Evolutionary conservation across 1,284 basidiomycete genomes (phyloP).

Genomic region (Ustilago nuda): DNA sequence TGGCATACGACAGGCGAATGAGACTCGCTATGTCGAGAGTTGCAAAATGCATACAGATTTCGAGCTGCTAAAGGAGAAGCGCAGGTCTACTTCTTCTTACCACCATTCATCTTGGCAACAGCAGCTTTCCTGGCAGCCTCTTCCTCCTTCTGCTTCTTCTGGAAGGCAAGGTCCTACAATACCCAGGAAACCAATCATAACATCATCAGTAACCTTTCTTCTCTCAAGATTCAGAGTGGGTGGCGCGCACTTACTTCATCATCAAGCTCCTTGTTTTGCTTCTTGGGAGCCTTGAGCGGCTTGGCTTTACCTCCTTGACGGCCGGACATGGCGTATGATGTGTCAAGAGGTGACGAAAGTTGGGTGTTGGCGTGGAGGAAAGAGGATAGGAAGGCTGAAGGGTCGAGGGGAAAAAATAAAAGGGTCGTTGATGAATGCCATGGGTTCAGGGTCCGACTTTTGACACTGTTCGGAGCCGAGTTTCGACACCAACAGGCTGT

Average conservation of each 20-base stretch:
- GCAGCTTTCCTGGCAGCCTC: conserved; percentile 63
- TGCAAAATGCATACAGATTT: neutral
- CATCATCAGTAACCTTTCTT: conserved; percentile 1
- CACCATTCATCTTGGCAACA: conserved; percentile 52
- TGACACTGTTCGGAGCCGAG: conserved; percentile 18
- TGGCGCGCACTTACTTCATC: conserved; percentile 56
- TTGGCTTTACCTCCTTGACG: conserved; percentile 66
- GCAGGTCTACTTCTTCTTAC: conserved; percentile 52
- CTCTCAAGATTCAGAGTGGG: neutral
- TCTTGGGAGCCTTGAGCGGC: conserved; percentile 65
- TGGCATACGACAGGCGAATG: neutral
- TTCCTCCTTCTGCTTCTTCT: conserved; percentile 63
- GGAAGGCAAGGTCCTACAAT: conserved; percentile 60
- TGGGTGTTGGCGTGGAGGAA: neutral
- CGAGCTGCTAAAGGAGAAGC: neutral
- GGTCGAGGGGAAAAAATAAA: neutral
- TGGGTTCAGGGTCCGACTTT: conserved; percentile 31
- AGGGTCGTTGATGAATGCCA: neutral
- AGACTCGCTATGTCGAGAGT: neutral
- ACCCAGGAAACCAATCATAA: neutral
- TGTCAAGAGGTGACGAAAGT: neutral
- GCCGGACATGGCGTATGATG: conserved; percentile 48
- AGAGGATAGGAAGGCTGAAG: neutral
- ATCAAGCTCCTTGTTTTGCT: conserved; percentile 60
- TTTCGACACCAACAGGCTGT: neutral